phyloP scores from a whole-genome alignment of 768 basidiomycete genomes.

The Russula dissimulans region DNA sequence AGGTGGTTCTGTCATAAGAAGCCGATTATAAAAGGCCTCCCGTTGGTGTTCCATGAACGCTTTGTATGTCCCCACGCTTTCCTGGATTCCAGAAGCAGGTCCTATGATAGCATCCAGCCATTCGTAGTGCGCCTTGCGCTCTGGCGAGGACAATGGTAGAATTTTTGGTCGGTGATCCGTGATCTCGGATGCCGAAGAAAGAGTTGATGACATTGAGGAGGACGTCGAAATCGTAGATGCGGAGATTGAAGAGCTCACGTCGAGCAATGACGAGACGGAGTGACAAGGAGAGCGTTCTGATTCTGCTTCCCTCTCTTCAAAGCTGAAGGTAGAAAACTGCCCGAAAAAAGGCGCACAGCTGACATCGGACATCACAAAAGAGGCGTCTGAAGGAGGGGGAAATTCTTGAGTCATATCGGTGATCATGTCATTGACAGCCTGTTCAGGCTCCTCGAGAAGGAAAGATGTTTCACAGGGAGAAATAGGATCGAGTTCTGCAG shows the following conservation, averaged over 20 bases:
- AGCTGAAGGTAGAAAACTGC: slow-evolving; percentile 5
- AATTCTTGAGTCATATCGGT: neutral
- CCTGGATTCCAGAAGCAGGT: slow-evolving; percentile 37
- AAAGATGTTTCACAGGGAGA: neutral
- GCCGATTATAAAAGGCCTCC: slow-evolving; percentile 39
- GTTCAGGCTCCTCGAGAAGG: neutral
- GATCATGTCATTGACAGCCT: neutral
- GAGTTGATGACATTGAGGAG: slow-evolving; percentile 4
- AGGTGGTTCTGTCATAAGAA: slow-evolving; percentile 18
- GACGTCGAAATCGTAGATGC: neutral
- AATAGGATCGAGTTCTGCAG: neutral
- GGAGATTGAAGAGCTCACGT: slow-evolving; percentile 10
- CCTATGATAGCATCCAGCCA: slow-evolving; percentile 42
- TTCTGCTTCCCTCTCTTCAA: neutral
- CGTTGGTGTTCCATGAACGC: slow-evolving; percentile 41
- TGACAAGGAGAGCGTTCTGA: slow-evolving; percentile 1
- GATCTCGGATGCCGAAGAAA: slow-evolving; percentile 11
- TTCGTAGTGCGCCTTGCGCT: slow-evolving; percentile 44
- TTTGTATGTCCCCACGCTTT: slow-evolving; percentile 44
- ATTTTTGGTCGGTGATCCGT: neutral
- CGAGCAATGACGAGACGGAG: slow-evolving; percentile 20
- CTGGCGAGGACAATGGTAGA: slow-evolving; percentile 22
- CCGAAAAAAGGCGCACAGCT: neutral
- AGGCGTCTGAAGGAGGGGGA: neutral
- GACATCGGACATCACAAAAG: neutral